Evolutionary conservation across 768 basidiomycete species (phyloP), one percentile per base, ranked within the genome.

Genomic region (Hortiboletus flavorubellus): DNA sequence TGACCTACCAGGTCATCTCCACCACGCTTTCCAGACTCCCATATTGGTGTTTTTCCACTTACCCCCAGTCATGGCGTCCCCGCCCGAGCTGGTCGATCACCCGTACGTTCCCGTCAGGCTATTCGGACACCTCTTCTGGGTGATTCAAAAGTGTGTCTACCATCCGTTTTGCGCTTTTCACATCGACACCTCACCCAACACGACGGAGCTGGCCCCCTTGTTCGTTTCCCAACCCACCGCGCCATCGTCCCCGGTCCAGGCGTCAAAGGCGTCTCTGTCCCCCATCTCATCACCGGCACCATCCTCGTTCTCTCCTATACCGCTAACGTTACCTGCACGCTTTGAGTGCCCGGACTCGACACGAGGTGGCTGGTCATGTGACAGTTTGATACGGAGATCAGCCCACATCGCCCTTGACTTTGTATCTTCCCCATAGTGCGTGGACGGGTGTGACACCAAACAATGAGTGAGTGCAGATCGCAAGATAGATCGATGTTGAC

Each of bases 251-350:
- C 59, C 42, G 67, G 64, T 49, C 62, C 61, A 49, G 65, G 60
- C 0, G 53, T 67, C 15, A 64, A 71, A 48, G 66, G 54, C 8
- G 64, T 74, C 31, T 77, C 67, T 10, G 61, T 68, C 7, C 64
- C 73, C 1, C 64, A 75, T 18, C 61, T 73, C 37, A 61, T 77
- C 26, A 61, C 64, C 2, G 72, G 72, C 3, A 58, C 71, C 7
- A 55, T 77, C 34, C 51, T 59, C 14, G 41, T 56, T 4, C 62
- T 68, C 44, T 74, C 75, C 16, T 45, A 56, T 26, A 55, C 51
- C n/a, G 68, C 68, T 8, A 55, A 61, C 10, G 66, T 77, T 14
- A 42, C 63, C 14, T 58, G 68, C 21, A 49, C 56, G 21, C 21
- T 21, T 21, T 21, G 21, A 21, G 31, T 10, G 31, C 31, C 10